phyloP scores from a whole-genome alignment of 305 asterid genomes.

The Fraxinus dipetala region DNA sequence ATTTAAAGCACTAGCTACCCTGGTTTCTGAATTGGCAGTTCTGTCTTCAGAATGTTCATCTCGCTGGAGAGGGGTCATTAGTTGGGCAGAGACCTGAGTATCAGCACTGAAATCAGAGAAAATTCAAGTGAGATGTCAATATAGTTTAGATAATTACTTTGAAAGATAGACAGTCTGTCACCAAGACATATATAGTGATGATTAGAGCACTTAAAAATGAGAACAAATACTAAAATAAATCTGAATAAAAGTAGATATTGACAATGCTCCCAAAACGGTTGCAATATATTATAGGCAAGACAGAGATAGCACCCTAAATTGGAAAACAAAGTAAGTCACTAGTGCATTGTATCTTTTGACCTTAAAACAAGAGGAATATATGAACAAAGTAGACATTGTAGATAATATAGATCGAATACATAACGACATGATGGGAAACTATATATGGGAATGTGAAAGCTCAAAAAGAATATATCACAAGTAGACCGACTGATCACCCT shows the following conservation, averaged over 20 bases:
- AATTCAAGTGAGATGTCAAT: conserved; percentile 18
- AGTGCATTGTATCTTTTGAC: not conserved
- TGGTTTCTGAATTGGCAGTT: conserved; percentile 41
- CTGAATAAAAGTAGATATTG: conserved; percentile 14
- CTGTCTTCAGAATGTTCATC: conserved; percentile 49
- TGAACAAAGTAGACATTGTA: not conserved
- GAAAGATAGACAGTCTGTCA: conserved; percentile 10
- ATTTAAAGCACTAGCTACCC: conserved; percentile 42
- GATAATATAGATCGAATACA: not conserved
- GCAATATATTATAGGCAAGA: not conserved
- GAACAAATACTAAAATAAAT: conserved; percentile 15
- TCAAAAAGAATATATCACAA: not conserved
- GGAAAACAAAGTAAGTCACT: not conserved
- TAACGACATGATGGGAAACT: not conserved
- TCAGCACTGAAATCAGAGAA: conserved; percentile 53
- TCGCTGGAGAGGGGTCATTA: conserved; percentile 48
- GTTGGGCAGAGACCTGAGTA: conserved; percentile 56
- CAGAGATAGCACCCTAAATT: not conserved
- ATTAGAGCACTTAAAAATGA: conserved; percentile 4
- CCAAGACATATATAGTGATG: conserved; percentile 7
- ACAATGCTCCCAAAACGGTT: not conserved
- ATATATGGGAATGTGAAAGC: not conserved
- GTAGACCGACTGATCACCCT: not conserved
- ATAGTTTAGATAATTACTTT: not conserved
- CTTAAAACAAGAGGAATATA: not conserved